A percentile compares a stretch with the other conserved stretches of the same genome.
These are phyloP conservation scores for Periconia sp. DNA, from an alignment of 2,329 filamentous ascomycete genomes.

Conservation along the genomic window DNA sequence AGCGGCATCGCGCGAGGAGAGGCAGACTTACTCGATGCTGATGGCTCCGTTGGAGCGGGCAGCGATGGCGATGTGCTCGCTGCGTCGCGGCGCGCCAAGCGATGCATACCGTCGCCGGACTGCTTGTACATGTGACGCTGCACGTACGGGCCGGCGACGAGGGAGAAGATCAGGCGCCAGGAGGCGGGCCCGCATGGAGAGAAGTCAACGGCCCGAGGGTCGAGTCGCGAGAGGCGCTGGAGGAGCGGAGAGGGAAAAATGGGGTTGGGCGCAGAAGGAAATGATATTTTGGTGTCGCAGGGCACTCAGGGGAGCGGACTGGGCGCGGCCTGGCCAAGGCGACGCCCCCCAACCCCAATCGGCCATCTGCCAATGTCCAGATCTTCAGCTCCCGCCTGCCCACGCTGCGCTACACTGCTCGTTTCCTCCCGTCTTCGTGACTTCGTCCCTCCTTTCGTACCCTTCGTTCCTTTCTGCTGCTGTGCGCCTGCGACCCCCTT, in stretches of 20 bases:
- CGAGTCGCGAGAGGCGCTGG: neutral
- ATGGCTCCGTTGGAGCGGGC: constrained; percentile 52
- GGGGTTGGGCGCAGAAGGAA: neutral
- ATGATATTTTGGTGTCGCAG: neutral
- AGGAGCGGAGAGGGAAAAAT: neutral
- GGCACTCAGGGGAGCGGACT: neutral
- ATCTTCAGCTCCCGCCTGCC: constrained; percentile 3
- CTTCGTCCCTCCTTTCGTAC: constrained; percentile 16
- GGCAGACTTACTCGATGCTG: constrained; percentile 46
- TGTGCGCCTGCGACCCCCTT: neutral
- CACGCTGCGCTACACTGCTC: neutral
- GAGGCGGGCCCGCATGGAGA: constrained; percentile 23
- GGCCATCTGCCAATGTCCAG: neutral
- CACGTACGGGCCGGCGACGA: constrained; percentile 5
- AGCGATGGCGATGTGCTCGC: constrained; percentile 42
- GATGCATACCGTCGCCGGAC: constrained; percentile 24
- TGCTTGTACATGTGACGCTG: constrained; percentile 7
- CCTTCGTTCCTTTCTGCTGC: constrained; percentile 13
- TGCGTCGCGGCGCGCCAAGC: constrained; percentile 23
- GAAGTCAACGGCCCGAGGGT: neutral
- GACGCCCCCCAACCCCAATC: neutral
- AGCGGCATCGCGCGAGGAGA: neutral
- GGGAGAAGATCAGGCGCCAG: constrained; percentile 9
- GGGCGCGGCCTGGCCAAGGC: neutral
- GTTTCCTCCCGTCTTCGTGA: constrained; percentile 1